Evolutionary conservation across 75 land plant species (phyloP), one percentile per base, ranked within the genome.

Genomic region (Selaginella moellendorffii): DNA sequence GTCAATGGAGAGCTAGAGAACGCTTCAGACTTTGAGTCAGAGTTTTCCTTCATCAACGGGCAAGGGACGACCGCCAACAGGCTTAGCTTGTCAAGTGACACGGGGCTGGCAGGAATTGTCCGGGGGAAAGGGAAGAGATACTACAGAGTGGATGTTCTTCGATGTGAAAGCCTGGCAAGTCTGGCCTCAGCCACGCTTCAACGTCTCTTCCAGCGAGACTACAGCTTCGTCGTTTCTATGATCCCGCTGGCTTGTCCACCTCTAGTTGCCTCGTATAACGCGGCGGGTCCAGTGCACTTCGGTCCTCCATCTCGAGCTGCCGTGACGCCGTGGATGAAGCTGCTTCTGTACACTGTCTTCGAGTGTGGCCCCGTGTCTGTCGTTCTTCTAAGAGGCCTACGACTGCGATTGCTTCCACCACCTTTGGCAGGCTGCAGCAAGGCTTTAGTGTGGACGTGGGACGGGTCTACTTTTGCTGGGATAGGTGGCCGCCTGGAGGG

Each of bases 291-390:
- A 9, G 70, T 95, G n/a, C 95, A 89, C 70, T 95, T 95, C 72
- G 97, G 97, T 23, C 88, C 99, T 58, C 96, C 99, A n/a, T 78
- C 88, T 17, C 71, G 84, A 65, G 79, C 87, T 52, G 81, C 90
- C 51, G 80, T 83, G 73, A 83, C 98, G 28, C 98, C 96, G 26
- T 95, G 99, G 99, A 90, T 95, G 99, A 95, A 95, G 66, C 75
- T 95, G 30, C 78, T 81, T 1, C 30, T 95, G 27, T 95, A 95
- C 60, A 69, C 81, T 31, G 68, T 74, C 29, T 75, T 75, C 18
- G 78, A 72, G 29, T 61, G 62, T 72, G 99, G 99, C 1, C 99
- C 99, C 30, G 28, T 95, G 14, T 86, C 97, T 24, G 78, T 95
- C 70, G 91, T 79, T 64, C 67, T 95, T 23, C 79, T 90, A 78